Evolutionary conservation across 169 alveolate genomes (phyloP).

Genomic region (Plasmodium coatneyi): DNA sequence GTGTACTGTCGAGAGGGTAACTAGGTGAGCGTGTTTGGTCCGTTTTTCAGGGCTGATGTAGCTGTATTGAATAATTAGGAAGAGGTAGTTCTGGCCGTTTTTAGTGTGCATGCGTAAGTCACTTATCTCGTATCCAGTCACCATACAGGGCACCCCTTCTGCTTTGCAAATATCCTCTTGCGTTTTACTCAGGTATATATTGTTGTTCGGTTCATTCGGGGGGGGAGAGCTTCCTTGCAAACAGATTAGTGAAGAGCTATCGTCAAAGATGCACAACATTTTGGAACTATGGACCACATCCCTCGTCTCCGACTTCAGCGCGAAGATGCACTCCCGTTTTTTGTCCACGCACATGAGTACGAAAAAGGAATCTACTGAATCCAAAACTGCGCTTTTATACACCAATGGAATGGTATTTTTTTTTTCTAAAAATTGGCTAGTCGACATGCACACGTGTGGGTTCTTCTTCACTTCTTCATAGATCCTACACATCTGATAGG

Average conservation of each 20-base stretch:
- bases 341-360: constrained; percentile 56
- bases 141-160: constrained; percentile 10
- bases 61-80: constrained; percentile 40
- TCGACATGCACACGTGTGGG: constrained; percentile 10
- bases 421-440: constrained; percentile 50
- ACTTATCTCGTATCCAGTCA: constrained; percentile 20
- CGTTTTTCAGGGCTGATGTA: constrained; percentile 8
- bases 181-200: constrained; percentile 19
- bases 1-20: constrained; percentile 35
- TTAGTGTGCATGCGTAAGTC: constrained; percentile 27
- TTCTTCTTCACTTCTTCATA: constrained; percentile 46
- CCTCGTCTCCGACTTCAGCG: constrained; percentile 41
- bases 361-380: constrained; percentile 60
- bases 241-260: background rate
- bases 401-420: constrained; percentile 40
- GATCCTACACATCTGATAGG: constrained; percentile 27
- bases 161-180: constrained; percentile 1
- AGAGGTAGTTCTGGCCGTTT: constrained; percentile 32
- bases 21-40: constrained; percentile 23
- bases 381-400: constrained; percentile 33
- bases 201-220: constrained; percentile 10
- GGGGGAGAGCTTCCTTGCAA: background rate
- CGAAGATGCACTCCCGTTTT: constrained; percentile 35
- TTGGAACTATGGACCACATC: constrained; percentile 60
- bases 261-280: constrained; percentile 65